phyloP scores from a whole-genome alignment of 2,329 filamentous ascomycete species.

The Plectosphaerella sp. region DNA sequence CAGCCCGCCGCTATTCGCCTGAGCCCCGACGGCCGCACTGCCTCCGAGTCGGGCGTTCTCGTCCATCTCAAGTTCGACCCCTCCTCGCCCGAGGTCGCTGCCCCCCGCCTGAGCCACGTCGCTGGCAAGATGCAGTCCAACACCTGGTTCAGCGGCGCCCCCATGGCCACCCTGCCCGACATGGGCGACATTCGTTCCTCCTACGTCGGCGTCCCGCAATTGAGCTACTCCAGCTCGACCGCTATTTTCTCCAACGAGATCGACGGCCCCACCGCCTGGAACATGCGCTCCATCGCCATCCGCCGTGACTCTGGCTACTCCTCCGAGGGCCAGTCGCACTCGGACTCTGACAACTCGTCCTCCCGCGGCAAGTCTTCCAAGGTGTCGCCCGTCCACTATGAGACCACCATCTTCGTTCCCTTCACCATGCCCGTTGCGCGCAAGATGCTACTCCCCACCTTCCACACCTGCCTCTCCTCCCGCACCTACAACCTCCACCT shows the following conservation, averaged over 20 bases:
- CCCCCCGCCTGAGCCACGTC: conserved; percentile 44
- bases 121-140: conserved; percentile 46
- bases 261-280: conserved; percentile 34
- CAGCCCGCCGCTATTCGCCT: conserved; percentile 47
- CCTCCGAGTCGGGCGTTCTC: conserved; percentile 35
- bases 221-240: conserved; percentile 31
- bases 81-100: conserved; percentile 30
- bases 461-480: conserved; percentile 53
- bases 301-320: conserved; percentile 52
- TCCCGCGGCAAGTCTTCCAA: conserved; percentile 6
- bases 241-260: conserved; percentile 29
- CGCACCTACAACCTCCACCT: conserved; percentile 50
- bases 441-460: conserved; percentile 51
- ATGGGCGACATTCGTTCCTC: conserved; percentile 39
- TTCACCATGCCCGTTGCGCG: conserved; percentile 40
- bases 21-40: conserved; percentile 40
- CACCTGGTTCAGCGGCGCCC: conserved; percentile 46
- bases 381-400: conserved; percentile 29
- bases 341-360: conserved; percentile 24
- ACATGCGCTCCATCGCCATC: conserved; percentile 22
- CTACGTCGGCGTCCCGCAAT: conserved; percentile 22
- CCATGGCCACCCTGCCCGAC: conserved; percentile 44
- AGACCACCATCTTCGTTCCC: conserved; percentile 40
- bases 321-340: conserved; percentile 30
- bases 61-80: conserved; percentile 46